Evolutionary conservation across 106 monocot species (phyloP).

Genomic region (Agapanthus africanus): DNA sequence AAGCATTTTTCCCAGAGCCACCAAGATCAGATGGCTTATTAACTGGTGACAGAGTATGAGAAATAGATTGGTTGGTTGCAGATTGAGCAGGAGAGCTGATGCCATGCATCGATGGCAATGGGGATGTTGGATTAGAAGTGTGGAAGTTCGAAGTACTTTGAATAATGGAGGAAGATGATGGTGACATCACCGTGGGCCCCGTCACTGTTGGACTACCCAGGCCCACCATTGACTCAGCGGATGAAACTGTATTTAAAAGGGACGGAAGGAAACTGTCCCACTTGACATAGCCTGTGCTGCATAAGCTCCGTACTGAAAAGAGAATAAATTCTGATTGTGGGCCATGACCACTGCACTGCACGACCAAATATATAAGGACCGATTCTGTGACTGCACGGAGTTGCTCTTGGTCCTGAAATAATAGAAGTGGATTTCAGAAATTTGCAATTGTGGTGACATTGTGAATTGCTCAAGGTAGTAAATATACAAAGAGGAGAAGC

Average conservation of each 20-base stretch:
- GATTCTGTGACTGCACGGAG: slow-evolving; percentile 57
- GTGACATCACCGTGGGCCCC: slow-evolving; percentile 16
- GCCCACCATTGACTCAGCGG: slow-evolving; percentile 44
- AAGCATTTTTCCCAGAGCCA: slow-evolving; percentile 31
- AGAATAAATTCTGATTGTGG: slow-evolving; percentile 91
- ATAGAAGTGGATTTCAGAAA: too few species aligned
- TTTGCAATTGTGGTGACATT: too few species aligned
- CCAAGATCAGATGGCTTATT: slow-evolving; percentile 51
- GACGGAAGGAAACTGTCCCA: slow-evolving; percentile 85
- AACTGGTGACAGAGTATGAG: slow-evolving; percentile 42
- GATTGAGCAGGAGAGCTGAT: slow-evolving; percentile 85
- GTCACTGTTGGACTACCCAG: slow-evolving; percentile 20
- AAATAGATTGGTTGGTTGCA: slow-evolving; percentile 52
- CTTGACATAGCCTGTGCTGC: slow-evolving; percentile 61
- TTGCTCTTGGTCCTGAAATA: slow-evolving; percentile 76
- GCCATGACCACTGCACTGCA: slow-evolving; percentile 77
- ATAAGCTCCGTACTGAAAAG: slow-evolving; percentile 62
- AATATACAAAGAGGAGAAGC: too few species aligned
- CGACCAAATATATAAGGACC: slow-evolving; percentile 57
- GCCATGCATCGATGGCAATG: slow-evolving; percentile 53
- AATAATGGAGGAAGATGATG: slow-evolving; percentile 23
- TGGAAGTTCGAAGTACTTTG: slow-evolving; percentile 44
- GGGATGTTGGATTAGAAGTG: slow-evolving; percentile 60
- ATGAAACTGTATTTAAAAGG: slow-evolving; percentile 68
- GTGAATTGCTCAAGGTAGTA: too few species aligned